Evolutionary conservation across 495 filamentous ascomycete species (phyloP).

Genomic region (Beverwykella pulmonaria): DNA sequence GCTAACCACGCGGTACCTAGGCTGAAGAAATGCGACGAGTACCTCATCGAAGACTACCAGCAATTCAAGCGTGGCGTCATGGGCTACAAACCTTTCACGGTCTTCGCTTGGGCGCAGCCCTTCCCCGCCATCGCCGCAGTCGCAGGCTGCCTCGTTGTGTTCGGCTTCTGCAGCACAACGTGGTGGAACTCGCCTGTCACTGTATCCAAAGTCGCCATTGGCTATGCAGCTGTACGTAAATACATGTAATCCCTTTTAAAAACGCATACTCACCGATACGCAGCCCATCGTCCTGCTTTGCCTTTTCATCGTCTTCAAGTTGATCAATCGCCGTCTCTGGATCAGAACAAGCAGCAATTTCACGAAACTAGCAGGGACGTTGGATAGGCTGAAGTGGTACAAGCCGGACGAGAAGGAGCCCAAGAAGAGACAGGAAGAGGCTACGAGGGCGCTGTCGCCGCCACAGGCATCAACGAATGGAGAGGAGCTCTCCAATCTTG

Average conservation of each 20-base stretch:
- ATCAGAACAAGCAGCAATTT: background rate
- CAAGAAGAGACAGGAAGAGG: background rate
- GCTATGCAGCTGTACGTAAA: background rate
- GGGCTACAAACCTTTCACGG: conserved; percentile 7
- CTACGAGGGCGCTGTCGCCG: background rate
- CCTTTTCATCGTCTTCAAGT: conserved; percentile 7
- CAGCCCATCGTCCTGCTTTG: background rate
- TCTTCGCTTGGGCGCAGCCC: conserved; percentile 8
- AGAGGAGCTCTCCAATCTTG: no score
- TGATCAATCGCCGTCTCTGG: conserved; percentile 1
- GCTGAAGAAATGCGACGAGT: conserved; percentile 1
- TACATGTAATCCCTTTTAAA: no score
- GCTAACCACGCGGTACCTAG: background rate
- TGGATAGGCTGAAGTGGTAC: conserved; percentile 1
- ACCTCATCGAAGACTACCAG: background rate
- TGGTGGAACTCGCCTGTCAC: conserved; percentile 8
- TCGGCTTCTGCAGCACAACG: conserved; percentile 14
- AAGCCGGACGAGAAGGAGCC: conserved; percentile 1
- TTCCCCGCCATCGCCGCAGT: background rate
- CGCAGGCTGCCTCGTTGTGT: conserved; percentile 7
- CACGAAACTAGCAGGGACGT: background rate
- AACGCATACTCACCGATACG: no score
- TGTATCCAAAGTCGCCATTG: conserved; percentile 6
- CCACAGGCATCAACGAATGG: background rate
- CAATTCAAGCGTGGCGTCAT: background rate